Base-by-base conservation (phyloP, 805 yeast genomes). In the Myxozyma melibiosi region DNA sequence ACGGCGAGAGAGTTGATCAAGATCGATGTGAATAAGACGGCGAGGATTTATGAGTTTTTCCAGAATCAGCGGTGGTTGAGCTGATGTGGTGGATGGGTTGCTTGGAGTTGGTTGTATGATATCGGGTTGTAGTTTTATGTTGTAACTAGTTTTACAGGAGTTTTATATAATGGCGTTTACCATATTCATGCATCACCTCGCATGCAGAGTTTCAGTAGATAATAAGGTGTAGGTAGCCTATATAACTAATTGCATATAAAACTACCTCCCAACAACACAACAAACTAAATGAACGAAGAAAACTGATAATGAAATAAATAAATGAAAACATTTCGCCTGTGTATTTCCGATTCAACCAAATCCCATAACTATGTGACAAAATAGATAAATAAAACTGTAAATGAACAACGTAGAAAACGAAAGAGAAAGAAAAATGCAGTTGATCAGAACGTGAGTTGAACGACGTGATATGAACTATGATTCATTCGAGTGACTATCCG, bases 41-140 rank as follows among this genome's bases (percentile, higher is more conserved):
- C 88, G 25, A 84, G 86, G 70, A 86, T 94, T 49, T 94, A 88
- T 72, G 98, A 94, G 68, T 94, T 94, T 69, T 94, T 94, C 71
- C 88, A 87, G 58, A 83, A 84, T 58, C 97, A 94, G 79, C 88
- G 89, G 57, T 94, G 99, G 99, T 70, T 83, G n/a, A 62, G 62
- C 28, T 58, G 47, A 47, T 7, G 6, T 38, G 38, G 16, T n/a
- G 30, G 2, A 37, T 3, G 2, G 5, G 11, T 2, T 14, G 16
- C 11, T 14, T 37, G 16, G 40, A 8, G 11, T 25, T 25, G 45
- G 14, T 33, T 14, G 37, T 11, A 33, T 33, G 37, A 33, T 25
- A 16, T 41, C 14, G 30, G 14, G 45, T 20, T 41, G 30, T 16
- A n/a, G 28, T 41, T 41, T 27, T 41, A 9, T 14, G 14, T 24